Evolutionary conservation across 495 filamentous ascomycete species (phyloP), one percentile per base, ranked within the genome.

Genomic region (Xylaria curta): DNA sequence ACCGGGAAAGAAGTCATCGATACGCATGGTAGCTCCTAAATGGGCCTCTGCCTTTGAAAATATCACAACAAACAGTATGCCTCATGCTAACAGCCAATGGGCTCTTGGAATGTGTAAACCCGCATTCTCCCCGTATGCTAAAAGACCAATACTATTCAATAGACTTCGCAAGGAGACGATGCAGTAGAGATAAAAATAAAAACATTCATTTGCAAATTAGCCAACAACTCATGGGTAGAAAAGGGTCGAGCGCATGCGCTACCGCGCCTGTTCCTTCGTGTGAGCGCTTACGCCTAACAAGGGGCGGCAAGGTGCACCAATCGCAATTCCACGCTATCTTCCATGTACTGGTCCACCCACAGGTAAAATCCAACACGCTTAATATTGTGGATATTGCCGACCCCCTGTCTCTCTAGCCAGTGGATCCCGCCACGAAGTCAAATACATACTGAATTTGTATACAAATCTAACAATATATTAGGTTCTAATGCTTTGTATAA

Each of bases 251-350:
- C 33, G 19, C 38, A 12, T 38, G 31, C 47, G 46, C 63, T 53
- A 31, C 44, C 8, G 44, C 62, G 62, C 42, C 62, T 44, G 49
- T 56, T 56, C 21, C 13, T 42, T 49, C 49, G 49, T 44, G 28
- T 33, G 31, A 44, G 65, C 65, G 47, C 49, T 67, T 56, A 49
- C 49, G 33, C 49, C 65, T 21, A 36, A 26, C 49, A 67, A 67
- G 65, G 36, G 65, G 65, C 65, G 65, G 49, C 65, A 67, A 67
- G 65, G 19, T 2, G 28, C 47, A 56, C 65, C 65, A 67, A 67
- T 67, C 65, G 15, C 31, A 24, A 38, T 38, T 44, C 31, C 38
- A 38, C 10, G 9, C 65, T 19, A 54, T 19, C 46, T 53, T 13
- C 46, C 26, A 66, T n/a, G 10, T 36, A 33, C 31, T 33, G 31